These are phyloP conservation scores for Malania oleifera DNA, from an alignment of 164 flowering plant genomes.

Conservation along the genomic window DNA sequence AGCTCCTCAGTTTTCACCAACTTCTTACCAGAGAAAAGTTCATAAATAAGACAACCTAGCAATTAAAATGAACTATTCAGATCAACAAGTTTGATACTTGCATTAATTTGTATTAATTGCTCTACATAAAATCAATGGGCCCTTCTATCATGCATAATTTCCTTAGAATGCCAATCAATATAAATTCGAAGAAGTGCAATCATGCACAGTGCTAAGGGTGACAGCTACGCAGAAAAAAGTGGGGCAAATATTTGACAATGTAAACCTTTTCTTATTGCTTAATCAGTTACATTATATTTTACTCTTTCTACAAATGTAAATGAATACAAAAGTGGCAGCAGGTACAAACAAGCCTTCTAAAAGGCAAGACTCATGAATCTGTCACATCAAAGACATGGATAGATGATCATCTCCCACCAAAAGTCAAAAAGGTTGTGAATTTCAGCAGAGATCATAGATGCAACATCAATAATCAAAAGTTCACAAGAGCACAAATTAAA, in stretches of 20 bases:
- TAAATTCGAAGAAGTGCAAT: not conserved
- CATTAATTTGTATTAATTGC: no score
- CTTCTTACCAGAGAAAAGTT: conserved; percentile 77
- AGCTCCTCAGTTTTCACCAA: conserved; percentile 87
- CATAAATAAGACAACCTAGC: conserved; percentile 92
- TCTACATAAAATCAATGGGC: not conserved
- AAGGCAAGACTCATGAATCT: no score
- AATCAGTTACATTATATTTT: not conserved
- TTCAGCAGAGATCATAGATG: no score
- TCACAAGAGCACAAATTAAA: no score
- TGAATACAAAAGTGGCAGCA: not conserved
- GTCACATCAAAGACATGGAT: no score
- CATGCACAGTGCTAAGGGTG: not conserved
- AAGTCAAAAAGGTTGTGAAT: no score
- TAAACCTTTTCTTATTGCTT: not conserved
- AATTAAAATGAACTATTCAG: conserved; percentile 2
- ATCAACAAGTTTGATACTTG: no score
- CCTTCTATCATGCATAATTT: not conserved
- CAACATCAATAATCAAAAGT: not conserved
- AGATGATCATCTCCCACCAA: no score
- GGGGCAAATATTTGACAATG: not conserved
- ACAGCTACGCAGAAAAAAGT: not conserved
- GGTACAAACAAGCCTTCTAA: not conserved
- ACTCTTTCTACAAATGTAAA: not conserved
- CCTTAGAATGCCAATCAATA: not conserved